Conservation (phyloP, 257 asterid genomes). For the Solanum corneliomulleri region DNA sequence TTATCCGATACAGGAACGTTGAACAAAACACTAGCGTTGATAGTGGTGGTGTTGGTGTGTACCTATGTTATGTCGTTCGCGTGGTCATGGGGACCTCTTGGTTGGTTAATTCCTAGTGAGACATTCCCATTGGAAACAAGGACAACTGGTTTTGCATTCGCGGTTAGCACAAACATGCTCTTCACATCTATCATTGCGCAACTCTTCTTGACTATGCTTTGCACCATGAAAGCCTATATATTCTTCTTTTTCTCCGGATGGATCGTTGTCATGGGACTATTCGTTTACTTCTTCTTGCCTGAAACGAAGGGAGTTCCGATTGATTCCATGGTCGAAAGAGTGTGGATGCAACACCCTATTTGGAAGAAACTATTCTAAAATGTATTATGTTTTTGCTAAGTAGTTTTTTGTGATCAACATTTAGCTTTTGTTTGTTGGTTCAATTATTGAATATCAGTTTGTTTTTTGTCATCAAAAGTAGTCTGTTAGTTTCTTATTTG, state of each 20-base stretch:
- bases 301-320: background rate
- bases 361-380: background rate
- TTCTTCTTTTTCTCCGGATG: background rate
- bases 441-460: no score
- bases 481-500: no score
- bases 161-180: conserved; percentile 36
- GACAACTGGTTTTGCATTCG: conserved; percentile 56
- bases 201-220: background rate
- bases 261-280: background rate
- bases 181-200: background rate
- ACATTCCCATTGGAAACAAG: conserved; percentile 55
- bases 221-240: background rate
- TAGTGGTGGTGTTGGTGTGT: background rate
- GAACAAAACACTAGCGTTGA: background rate
- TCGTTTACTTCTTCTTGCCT: background rate
- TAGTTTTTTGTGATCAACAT: no score
- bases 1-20: background rate
- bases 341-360: background rate
- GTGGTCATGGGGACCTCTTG: conserved; percentile 84
- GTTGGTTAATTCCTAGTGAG: conserved; percentile 66
- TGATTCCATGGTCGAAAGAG: background rate
- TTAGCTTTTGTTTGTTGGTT: no score
- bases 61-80: conserved; percentile 44
- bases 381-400: background rate
- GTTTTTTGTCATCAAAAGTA: no score